Base-by-base conservation (phyloP, 305 asterid genomes). In the Fraxinus sp. region DNA sequence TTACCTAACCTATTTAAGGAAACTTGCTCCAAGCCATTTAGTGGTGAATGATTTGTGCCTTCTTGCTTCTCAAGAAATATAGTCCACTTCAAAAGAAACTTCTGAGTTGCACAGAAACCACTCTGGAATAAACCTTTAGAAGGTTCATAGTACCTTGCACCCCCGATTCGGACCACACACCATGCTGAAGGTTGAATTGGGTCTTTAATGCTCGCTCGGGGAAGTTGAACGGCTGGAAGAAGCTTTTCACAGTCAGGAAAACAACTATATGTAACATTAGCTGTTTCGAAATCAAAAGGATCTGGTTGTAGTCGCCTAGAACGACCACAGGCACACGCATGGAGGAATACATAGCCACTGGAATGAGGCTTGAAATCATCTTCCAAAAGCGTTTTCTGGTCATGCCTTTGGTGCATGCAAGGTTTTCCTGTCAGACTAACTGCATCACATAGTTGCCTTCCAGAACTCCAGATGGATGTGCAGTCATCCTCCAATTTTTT, bases 241-340 rank as follows among this genome's bases (percentile, higher is more conserved):
- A 91, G 92, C 89, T 97, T 90, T 89, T 97, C 99, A 59, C 99
- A 97, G 52, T 94, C 98, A 76, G 92, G 88, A 84, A 91, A 93
- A 82, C 66, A 78, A 83, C 82, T 88, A 73, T 81, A 88, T 1
- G 85, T 83, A 85, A 84, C 85, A 86, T 96, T 96, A 57, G 99
- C 98, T 37, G 95, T 80, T 85, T 92, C 96, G 82, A 88, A 92
- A 89, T 97, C 97, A 85, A 94, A 97, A 70, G 99, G 99, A 84
- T 97, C 99, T 32, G 95, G 88, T 76, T 91, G 89, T 52, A 91
- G 87, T 83, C 86, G 91, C 85, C 98, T 92, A 22, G 98, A 91
- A 78, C 99, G 99, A 46, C 99, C 98, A 89, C 99, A 97, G 28
- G 95, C 96, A 91, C 99, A 97, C 22, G 98, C 98, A 88, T 97